Evolutionary conservation across 1,139 yeast genomes (phyloP), one percentile per base, ranked within the genome.

Genomic region (Debaryomycetaceae sp.): DNA sequence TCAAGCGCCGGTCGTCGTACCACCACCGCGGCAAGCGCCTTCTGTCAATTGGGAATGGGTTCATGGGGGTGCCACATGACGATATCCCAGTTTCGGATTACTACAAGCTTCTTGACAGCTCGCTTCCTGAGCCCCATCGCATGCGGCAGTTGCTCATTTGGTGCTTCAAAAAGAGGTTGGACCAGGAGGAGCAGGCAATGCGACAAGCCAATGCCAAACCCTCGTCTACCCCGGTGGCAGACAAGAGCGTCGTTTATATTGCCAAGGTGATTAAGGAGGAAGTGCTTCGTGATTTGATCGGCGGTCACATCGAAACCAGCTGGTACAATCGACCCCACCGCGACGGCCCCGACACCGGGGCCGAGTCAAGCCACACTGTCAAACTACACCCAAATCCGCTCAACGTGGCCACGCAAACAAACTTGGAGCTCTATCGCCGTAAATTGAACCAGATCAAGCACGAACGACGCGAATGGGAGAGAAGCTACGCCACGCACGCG

Each of bases 41-140:
- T 3, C 82, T 84, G 48, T 79, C 89, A 0, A 71, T 83, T 10
- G 88, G 91, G 0, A 81, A 79, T 46, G 91, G 91, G 3, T 77
- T 75, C 41, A 65, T 58, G 2, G 86, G 83, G 0, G 71, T 71
- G 21, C 89, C 89, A 1, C 91, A 83, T 49, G 67, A 69, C 2
- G 79, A 73, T 29, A 75, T 83, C 2, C 68, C 77, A 0, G 61
- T 70, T 1, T 46, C 57, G 13, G 82, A 78, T 33, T 76, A 76
- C 44, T 75, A 73, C 48, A 81, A 80, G 47, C 77, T 78, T 42
- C 52, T 83, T 21, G 83, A 82, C 39, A 54, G 65, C 2, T 69
- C 72, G 14, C 43, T 79, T 26, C 84, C 93, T 0, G 91, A 78
- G 34, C 85, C 89, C 0, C 83, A 79, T 44, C 65, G 78, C 37